Base-by-base conservation (phyloP, 2,329 filamentous ascomycete species). In the Fusarium sp. region DNA sequence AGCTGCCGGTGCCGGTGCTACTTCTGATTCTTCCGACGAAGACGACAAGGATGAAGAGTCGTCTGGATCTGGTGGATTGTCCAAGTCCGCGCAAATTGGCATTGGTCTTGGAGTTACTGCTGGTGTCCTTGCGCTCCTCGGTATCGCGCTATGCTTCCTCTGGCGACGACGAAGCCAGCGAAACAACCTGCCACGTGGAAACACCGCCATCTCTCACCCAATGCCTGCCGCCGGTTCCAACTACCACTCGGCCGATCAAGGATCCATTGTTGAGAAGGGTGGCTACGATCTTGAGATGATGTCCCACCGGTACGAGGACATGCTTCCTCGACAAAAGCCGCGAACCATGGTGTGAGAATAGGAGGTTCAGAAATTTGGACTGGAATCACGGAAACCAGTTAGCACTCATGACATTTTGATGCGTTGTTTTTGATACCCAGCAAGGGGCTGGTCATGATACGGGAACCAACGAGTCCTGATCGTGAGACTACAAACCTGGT, bases 241-340 rank as follows among this genome's bases (percentile, higher is more conserved):
- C 22, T 86, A 84, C 65, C 81, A 82, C 35, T 79, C 74, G 9
- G 77, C 81, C 22, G 83, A 83, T 31, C 78, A 82, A 68, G 77
- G 77, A 61, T 81, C 81, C n/a, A 80, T 82, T 52, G 79, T 78
- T 22, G 81, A 83, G 67, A 84, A 85, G 64, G 80, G 83, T 52
- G 82, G 81, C 13, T 80, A 82, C 56, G 87, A 88, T 56, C 82
- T 90, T 50, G 88, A 90, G 73, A 82, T 86, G 77, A 85, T 86
- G 69, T 85, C 87, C 5, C 84, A 86, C 68, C 85, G 88, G 48
- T 91, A 91, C 72, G 89, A 91, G 79, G 89, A 91, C 72, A 88
- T 90, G 88, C 76, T 88, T 24, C 88, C 88, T 31, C 83, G 88
- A 52, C 83, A 86, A 68, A 84, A 86, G 56, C 89, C 89, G 13